These are phyloP conservation scores for Claviceps quebecensis DNA, from an alignment of 2,329 filamentous ascomycete genomes.

Conservation along the genomic window DNA sequence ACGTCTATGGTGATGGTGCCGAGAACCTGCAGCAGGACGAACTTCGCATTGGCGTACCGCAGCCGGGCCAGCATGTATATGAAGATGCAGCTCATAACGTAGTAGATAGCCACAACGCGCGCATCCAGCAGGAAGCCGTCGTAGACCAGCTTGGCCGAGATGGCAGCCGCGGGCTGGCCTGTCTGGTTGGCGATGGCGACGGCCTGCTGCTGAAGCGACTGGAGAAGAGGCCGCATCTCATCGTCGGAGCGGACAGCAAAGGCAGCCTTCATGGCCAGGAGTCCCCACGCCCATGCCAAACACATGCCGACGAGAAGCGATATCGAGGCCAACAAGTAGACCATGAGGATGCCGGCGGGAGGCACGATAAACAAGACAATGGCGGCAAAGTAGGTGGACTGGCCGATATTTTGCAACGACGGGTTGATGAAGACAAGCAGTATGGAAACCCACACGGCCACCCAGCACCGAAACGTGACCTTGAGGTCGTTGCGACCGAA, in stretches of 20 bases:
- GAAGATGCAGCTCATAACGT: slow-evolving; percentile 25
- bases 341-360: slow-evolving; percentile 29
- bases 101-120: slow-evolving; percentile 25
- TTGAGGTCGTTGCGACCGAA: slow-evolving; percentile 34
- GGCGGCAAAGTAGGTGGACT: slow-evolving; percentile 29
- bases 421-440: slow-evolving; percentile 34
- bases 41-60: slow-evolving; percentile 30
- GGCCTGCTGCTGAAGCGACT: slow-evolving; percentile 21
- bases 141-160: slow-evolving; percentile 24
- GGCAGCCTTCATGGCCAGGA: slow-evolving; percentile 34
- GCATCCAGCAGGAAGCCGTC: slow-evolving; percentile 33
- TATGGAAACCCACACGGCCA: slow-evolving; percentile 30
- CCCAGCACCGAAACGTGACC: slow-evolving; percentile 29
- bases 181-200: slow-evolving; percentile 18
- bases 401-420: slow-evolving; percentile 24
- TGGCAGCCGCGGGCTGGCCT: slow-evolving; percentile 10
- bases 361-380: slow-evolving; percentile 30
- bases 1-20: slow-evolving; percentile 32
- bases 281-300: slow-evolving; percentile 35
- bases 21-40: slow-evolving; percentile 29
- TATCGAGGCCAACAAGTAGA: slow-evolving; percentile 27
- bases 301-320: slow-evolving; percentile 32
- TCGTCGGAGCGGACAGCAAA: slow-evolving; percentile 25
- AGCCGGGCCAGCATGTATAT: slow-evolving; percentile 30
- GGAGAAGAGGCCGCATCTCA: slow-evolving; percentile 21